Conservation (phyloP, 2,329 filamentous ascomycete genomes). For the Aspergillus aculeatinus region DNA sequence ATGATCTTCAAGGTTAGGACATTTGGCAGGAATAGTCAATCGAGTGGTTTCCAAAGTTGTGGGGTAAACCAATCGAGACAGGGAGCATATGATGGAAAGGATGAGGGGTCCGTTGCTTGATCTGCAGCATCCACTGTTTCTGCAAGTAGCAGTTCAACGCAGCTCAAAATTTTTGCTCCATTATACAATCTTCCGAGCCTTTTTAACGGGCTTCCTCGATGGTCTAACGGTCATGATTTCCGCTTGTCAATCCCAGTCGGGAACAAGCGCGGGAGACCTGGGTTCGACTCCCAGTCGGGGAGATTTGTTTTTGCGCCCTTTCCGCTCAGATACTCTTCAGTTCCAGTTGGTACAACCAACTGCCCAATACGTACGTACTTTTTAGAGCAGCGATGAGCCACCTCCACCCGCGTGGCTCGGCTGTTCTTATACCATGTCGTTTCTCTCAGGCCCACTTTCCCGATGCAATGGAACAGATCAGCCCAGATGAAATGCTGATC, state of each 20-base stretch:
- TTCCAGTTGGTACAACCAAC: neutral
- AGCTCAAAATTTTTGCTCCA: no score
- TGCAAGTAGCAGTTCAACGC: no score
- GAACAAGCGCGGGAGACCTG: conserved; percentile 11
- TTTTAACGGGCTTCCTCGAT: neutral
- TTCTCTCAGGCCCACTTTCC: neutral
- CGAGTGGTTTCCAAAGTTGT: neutral
- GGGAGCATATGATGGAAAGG: neutral
- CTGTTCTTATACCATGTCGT: neutral
- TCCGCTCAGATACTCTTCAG: neutral
- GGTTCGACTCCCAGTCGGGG: conserved; percentile 10
- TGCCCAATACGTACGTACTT: neutral
- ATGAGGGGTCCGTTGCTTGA: neutral
- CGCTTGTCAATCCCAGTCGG: conserved; percentile 7
- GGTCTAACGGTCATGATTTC: conserved; percentile 11
- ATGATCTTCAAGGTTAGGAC: neutral
- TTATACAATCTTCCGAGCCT: neutral
- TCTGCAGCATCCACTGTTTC: neutral
- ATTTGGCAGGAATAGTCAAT: neutral
- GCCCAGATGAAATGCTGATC: neutral
- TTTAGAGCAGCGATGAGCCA: neutral
- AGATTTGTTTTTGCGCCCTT: conserved; percentile 1
- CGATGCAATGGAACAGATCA: neutral
- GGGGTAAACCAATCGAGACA: no score
- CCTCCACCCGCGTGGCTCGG: neutral